These are phyloP conservation scores for Candida sp. DNA, from an alignment of 1,139 yeast species.

Conservation along the genomic window DNA sequence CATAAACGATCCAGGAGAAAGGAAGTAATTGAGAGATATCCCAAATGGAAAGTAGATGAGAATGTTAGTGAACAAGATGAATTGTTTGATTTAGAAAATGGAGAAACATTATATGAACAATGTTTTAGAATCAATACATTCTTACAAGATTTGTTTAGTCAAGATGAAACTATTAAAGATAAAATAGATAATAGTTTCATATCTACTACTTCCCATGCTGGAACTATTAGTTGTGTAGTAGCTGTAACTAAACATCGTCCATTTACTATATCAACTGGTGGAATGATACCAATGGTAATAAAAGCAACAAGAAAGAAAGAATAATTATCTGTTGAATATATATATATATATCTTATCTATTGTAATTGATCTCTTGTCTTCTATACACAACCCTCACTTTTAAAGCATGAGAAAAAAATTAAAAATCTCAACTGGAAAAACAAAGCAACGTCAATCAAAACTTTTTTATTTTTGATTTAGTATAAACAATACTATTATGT, in stretches of 20 bases:
- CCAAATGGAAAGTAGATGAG: not conserved
- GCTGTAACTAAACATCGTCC: constrained; percentile 51
- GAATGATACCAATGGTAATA: constrained; percentile 59
- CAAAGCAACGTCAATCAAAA: constrained; percentile 10
- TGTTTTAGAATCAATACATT: constrained; percentile 44
- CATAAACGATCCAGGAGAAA: constrained; percentile 47
- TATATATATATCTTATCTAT: too few relatives aligned
- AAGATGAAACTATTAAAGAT: constrained; percentile 17
- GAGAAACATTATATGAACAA: constrained; percentile 36
- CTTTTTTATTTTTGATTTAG: constrained; percentile 25
- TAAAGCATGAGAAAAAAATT: not conserved
- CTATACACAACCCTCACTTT: not conserved
- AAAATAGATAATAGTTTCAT: constrained; percentile 19
- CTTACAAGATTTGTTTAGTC: constrained; percentile 19
- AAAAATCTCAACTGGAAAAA: too few relatives aligned
- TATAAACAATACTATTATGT: constrained; percentile 20
- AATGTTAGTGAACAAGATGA: constrained; percentile 30
- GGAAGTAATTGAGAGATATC: constrained; percentile 10
- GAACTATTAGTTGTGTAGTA: constrained; percentile 52
- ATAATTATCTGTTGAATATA: too few relatives aligned
- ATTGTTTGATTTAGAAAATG: constrained; percentile 29
- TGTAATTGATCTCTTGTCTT: too few relatives aligned
- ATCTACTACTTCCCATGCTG: constrained; percentile 61
- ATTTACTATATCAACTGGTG: constrained; percentile 53
- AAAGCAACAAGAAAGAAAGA: constrained; percentile 24